These are phyloP conservation scores for Rhodocollybia butyracea DNA, from an alignment of 768 basidiomycete genomes.

Conservation along the genomic window DNA sequence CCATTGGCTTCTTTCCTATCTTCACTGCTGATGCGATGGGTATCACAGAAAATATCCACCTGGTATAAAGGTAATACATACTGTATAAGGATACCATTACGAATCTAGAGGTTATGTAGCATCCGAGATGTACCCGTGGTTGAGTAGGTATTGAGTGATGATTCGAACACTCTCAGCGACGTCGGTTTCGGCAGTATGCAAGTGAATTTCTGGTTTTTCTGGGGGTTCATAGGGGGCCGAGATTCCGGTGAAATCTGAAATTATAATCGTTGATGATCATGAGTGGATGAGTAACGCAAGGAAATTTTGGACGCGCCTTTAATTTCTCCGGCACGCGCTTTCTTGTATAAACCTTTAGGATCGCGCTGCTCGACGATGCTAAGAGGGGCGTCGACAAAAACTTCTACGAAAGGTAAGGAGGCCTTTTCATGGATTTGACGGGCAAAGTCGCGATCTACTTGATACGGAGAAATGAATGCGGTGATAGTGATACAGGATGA, in stretches of 20 bases:
- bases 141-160: slow-evolving; percentile 76
- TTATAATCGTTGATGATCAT: background rate
- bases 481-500: slow-evolving; percentile 84
- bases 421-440: slow-evolving; percentile 76
- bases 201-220: slow-evolving; percentile 81
- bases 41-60: background rate
- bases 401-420: slow-evolving; percentile 84
- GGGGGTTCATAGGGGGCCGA: slow-evolving; percentile 97
- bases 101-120: too few relatives aligned
- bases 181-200: slow-evolving; percentile 79
- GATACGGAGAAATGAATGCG: slow-evolving; percentile 99
- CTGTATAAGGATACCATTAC: too few relatives aligned
- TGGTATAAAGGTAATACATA: too few relatives aligned
- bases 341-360: slow-evolving; percentile 97
- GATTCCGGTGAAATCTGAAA: slow-evolving; percentile 94
- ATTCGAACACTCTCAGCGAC: slow-evolving; percentile 74
- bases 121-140: slow-evolving; percentile 53
- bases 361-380: slow-evolving; percentile 86
- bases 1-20: background rate
- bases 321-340: slow-evolving; percentile 92
- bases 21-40: background rate
- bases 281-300: background rate
- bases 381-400: slow-evolving; percentile 92
- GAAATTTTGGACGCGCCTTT: slow-evolving; percentile 64
- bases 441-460: slow-evolving; percentile 77